phyloP scores from a whole-genome alignment of 306 rosid genomes.

The Vigna reflexopilosa region DNA sequence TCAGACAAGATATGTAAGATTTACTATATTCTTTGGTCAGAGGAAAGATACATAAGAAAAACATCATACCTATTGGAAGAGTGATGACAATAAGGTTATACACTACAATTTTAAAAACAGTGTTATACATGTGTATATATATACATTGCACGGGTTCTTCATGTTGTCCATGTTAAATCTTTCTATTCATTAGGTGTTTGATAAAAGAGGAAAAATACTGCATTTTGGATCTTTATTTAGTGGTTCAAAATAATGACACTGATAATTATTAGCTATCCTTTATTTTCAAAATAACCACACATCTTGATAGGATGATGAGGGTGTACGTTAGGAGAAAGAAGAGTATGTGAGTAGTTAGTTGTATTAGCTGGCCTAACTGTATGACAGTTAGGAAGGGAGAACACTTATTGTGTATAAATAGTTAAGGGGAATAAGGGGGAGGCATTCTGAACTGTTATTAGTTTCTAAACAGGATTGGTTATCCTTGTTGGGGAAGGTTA shows the following conservation, averaged over 20 bases:
- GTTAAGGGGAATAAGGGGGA: too few species aligned
- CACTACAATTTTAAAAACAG: background rate
- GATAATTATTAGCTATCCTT: constrained; percentile 9
- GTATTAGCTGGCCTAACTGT: too few species aligned
- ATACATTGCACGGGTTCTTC: too few species aligned
- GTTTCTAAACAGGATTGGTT: too few species aligned
- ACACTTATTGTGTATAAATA: too few species aligned
- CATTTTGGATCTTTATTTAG: background rate
- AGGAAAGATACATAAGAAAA: constrained; percentile 12
- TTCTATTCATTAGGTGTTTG: background rate
- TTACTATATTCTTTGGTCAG: background rate
- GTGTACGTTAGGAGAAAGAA: too few species aligned
- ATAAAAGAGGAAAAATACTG: background rate
- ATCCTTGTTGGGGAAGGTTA: too few species aligned
- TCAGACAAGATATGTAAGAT: background rate
- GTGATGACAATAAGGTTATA: background rate
- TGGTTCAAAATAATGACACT: constrained; percentile 3
- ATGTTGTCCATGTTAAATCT: constrained; percentile 5
- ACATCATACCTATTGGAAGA: constrained; percentile 19
- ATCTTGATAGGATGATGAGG: background rate
- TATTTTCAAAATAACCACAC: background rate
- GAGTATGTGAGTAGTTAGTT: too few species aligned
- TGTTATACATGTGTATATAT: background rate
- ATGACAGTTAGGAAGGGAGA: too few species aligned
- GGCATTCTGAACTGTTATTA: too few species aligned